phyloP scores from a whole-genome alignment of 1,284 basidiomycete species.

The Irpex sp. region DNA sequence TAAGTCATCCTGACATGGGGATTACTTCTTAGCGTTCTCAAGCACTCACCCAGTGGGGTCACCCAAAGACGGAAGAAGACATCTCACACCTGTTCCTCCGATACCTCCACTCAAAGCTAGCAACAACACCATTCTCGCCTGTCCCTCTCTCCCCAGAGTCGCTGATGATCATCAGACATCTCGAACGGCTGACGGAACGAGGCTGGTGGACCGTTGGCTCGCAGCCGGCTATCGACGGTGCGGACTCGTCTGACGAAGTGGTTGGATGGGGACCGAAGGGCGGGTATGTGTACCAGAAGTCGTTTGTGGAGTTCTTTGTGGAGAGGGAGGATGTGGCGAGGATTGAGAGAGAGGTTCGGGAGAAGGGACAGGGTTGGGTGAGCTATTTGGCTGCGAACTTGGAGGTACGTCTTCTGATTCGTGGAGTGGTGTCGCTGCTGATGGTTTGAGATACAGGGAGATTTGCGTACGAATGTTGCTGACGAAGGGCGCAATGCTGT shows the following conservation, averaged over 20 bases:
- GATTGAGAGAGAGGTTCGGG: conserved; percentile 58
- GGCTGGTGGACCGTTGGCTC: conserved; percentile 97
- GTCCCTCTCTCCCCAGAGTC: conserved; percentile 86
- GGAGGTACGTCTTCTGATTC: conserved; percentile 44
- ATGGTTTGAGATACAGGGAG: conserved; percentile 52
- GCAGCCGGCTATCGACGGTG: conserved; percentile 90
- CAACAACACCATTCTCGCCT: conserved; percentile 89
- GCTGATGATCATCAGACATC: conserved; percentile 71
- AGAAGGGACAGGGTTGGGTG: conserved; percentile 60
- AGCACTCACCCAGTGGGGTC: conserved; percentile 78
- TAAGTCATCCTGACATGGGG: too few relatives aligned
- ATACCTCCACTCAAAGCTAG: conserved; percentile 70
- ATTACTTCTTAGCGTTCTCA: conserved; percentile 49
- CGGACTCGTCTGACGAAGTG: conserved; percentile 65
- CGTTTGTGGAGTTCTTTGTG: conserved; percentile 97
- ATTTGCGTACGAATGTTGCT: conserved; percentile 78
- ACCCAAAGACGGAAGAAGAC: conserved; percentile 68
- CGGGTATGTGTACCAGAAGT: conserved; percentile 96
- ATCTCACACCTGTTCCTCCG: conserved; percentile 79
- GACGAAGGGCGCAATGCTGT: conserved; percentile 89
- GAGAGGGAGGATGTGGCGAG: conserved; percentile 57
- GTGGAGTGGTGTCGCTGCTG: conserved; percentile 1
- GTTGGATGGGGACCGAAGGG: conserved; percentile 92
- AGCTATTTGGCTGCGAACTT: conserved; percentile 86
- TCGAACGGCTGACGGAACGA: conserved; percentile 71